These are phyloP conservation scores for Ceriops tagal DNA, from an alignment of 345 rosid species.

Conservation along the genomic window DNA sequence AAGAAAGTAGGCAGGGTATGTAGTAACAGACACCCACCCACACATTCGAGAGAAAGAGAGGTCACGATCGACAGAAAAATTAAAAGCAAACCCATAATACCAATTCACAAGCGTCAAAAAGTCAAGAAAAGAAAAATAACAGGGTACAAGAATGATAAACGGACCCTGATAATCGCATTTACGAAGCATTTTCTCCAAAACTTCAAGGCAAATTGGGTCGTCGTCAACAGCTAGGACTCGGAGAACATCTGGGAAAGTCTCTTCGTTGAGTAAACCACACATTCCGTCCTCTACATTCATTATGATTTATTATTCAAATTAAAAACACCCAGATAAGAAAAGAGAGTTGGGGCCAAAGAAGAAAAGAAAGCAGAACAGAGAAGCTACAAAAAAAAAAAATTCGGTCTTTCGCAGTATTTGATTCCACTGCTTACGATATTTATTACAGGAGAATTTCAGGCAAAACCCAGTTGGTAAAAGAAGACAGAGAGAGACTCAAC, in stretches of 20 bases:
- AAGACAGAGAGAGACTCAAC: neutral
- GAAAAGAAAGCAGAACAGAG: slow-evolving; percentile 10
- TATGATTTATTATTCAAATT: slow-evolving; percentile 14
- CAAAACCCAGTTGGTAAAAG: slow-evolving; percentile 24
- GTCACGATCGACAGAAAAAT: no score
- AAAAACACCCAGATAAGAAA: neutral
- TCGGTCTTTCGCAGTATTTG: neutral
- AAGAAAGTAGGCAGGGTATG: neutral
- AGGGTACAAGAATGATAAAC: neutral
- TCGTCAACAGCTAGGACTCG: slow-evolving; percentile 72
- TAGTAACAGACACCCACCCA: neutral
- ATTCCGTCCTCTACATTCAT: slow-evolving; percentile 39
- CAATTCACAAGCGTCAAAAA: neutral
- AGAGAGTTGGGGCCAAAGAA: neutral
- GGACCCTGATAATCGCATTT: slow-evolving; percentile 66
- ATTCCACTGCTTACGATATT: neutral
- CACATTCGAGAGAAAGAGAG: no score
- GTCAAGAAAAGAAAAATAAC: neutral
- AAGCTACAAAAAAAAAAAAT: slow-evolving; percentile 2
- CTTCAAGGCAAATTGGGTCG: slow-evolving; percentile 57
- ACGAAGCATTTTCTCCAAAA: slow-evolving; percentile 50
- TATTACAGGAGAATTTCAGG: slow-evolving; percentile 4
- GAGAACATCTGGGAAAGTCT: slow-evolving; percentile 52
- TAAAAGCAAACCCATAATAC: neutral
- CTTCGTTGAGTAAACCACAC: slow-evolving; percentile 24